Base-by-base conservation (phyloP, 495 filamentous ascomycete genomes). In the Evernia prunastri region DNA sequence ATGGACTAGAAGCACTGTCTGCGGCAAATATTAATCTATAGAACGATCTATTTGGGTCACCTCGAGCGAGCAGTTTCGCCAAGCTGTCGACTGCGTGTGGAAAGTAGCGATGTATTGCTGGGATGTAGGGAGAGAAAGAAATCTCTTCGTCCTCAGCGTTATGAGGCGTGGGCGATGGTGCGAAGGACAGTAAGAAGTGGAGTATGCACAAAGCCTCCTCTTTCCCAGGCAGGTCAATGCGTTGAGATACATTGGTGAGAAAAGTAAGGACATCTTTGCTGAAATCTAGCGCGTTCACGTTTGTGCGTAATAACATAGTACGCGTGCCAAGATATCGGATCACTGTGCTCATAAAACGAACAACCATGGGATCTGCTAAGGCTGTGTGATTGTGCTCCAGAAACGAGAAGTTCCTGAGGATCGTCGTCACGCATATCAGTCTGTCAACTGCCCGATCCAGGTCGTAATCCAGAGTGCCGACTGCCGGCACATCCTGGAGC, bases 211-310 rank as follows among this genome's bases (percentile, higher is more conserved):
- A 78, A 0, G 93, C 92, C 70, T 98, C 92, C 65, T 97, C 92
- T 68, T 90, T 88, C 33, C 87, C 88, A 20, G 94, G 89, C 36
- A 98, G 77, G 69, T 90, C 86, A 61, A 98, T 84, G 27, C 82
- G 80, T 63, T 92, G 85, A 23, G 91, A 83, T 61, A 93, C 80
- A 72, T 98, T 97, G 63, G 91, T 94, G 43, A 98, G 79, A 61
- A 92, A 88, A 49, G 87, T 88, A 63, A 97, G 85, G 18, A 92
- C 80, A 74, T 98, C 94, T 74, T 98, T 98, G 89, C 96, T 95
- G 69, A 98, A 90, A 73, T 98, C 93, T 70, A 96, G 74, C 7
- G 89, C 93, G 74, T 96, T 94, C 64, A 79, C 76, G 66, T 92
- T 79, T 10, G 84, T 89, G 25, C 92, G 85, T 51, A 97, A 76